Evolutionary conservation across 148 eudicot species (phyloP), one percentile per base, ranked within the genome.

Genomic region (Vaccinium macrocarpon): DNA sequence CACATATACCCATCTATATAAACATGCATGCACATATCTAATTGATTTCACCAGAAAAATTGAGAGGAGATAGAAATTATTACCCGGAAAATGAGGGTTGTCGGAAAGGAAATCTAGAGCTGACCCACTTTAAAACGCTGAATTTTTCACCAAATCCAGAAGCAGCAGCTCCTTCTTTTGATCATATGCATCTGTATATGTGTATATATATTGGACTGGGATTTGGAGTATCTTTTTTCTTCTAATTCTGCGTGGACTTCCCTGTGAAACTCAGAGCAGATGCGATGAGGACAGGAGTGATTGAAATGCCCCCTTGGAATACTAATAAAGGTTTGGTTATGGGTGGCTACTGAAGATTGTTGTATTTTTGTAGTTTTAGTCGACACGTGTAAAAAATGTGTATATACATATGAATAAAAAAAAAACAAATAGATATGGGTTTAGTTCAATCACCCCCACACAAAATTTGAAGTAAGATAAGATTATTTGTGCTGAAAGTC

Each of bases 31-130:
- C 75, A 32, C 38, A 15, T 70, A 32, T 5, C 46, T 42, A 42
- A 4, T 14, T 18, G 32, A 23, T 64, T 64, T 64, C 73, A 35
- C 48, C 8, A 35, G 50, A 1, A 8, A 72, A 29, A 2, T 70
- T 16, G 14, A 10, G 75, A 71, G 18, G 42, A 32, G 75, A 71
- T 13, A 32, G 48, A 71, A 21, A 38, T 15, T 72, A 16, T 72
- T 35, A 72, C 76, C 76, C 0, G 21, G 35, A 38, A 71, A 72
- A 32, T 72, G 46, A 35, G 49, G 49, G n/a, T 15, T 15, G 76
- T 35, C 21, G 76, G n/a, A 38, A 72, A 72, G 76, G n/a, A 38
- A 72, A 72, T 72, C 76, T 72, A 50, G 16, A 72, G 76, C 76
- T 16, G n/a, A 72, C 46, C 75, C 75, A 71, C 75, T 71, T 71